phyloP scores from a whole-genome alignment of 2,329 filamentous ascomycete genomes.

The Verticillium zaregamsianum region DNA sequence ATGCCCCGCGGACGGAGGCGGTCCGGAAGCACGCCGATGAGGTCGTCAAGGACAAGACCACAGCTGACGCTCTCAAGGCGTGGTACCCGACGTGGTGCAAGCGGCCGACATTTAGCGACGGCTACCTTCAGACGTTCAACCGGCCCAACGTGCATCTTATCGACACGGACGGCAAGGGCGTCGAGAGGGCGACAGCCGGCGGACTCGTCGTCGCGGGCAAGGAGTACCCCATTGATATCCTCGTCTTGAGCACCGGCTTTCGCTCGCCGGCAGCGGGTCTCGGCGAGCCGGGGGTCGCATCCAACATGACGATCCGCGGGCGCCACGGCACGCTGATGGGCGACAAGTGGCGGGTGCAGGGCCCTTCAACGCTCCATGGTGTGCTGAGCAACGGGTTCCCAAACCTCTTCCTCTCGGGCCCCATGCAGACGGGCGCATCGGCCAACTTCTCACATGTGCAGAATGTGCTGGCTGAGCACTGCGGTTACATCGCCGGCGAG shows the following conservation, averaged over 20 bases:
- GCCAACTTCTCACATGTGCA: slow-evolving; percentile 33
- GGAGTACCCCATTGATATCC: slow-evolving; percentile 41
- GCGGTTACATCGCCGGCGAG: slow-evolving; percentile 30
- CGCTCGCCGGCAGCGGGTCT: slow-evolving; percentile 24
- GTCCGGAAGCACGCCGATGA: slow-evolving; percentile 43
- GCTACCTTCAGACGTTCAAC: slow-evolving; percentile 58
- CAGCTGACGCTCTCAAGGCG: slow-evolving; percentile 48
- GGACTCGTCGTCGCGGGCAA: slow-evolving; percentile 43
- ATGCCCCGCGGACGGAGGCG: slow-evolving; percentile 35
- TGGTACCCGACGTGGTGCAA: slow-evolving; percentile 63
- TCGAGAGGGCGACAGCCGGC: slow-evolving; percentile 37
- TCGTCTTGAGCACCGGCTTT: slow-evolving; percentile 34
- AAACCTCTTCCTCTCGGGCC: slow-evolving; percentile 46
- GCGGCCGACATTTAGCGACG: slow-evolving; percentile 57
- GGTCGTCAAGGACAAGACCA: slow-evolving; percentile 47
- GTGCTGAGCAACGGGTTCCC: slow-evolving; percentile 44
- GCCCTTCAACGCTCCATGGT: slow-evolving; percentile 48
- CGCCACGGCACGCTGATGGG: slow-evolving; percentile 37
- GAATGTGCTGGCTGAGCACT: slow-evolving; percentile 32
- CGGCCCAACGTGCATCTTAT: slow-evolving; percentile 52
- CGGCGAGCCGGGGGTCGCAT: slow-evolving; percentile 15
- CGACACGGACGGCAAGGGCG: slow-evolving; percentile 52
- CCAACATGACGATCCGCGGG: slow-evolving; percentile 31
- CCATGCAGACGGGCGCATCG: slow-evolving; percentile 33
- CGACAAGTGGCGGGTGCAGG: slow-evolving; percentile 36